A percentile compares a stretch with the other conserved stretches of the same genome.
Conservation (phyloP, 345 rosid species). For the Gossypium sturtianum region DNA sequence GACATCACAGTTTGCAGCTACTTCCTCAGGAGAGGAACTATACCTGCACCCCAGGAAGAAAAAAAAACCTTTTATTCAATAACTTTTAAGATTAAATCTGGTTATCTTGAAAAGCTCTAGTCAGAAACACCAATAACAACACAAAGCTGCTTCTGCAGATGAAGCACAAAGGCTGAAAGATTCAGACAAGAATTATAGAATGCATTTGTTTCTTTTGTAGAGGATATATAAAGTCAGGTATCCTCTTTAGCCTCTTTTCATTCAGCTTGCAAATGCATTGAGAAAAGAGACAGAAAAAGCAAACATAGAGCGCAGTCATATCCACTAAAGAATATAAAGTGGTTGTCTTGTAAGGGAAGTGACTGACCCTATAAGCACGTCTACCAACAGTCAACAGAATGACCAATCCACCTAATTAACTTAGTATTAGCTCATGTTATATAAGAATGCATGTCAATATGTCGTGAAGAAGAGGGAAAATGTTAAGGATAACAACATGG, state of each 20-base stretch:
- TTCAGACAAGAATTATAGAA: background rate
- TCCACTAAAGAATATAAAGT: background rate
- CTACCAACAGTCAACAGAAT: background rate
- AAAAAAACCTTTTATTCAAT: background rate
- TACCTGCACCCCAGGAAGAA: conserved; percentile 35
- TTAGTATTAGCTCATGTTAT: background rate
- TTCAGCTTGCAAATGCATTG: background rate
- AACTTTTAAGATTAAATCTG: background rate
- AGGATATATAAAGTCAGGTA: background rate
- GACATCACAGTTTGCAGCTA: conserved; percentile 76
- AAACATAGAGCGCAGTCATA: background rate
- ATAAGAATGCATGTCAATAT: background rate
- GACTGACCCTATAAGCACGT: background rate
- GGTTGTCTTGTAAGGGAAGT: background rate
- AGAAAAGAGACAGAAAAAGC: background rate
- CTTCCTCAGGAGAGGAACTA: conserved; percentile 80
- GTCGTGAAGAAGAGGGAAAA: background rate
- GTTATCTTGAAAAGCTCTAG: background rate
- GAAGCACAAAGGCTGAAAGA: background rate
- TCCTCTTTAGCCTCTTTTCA: background rate
- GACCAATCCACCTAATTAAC: background rate
- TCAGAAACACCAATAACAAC: background rate
- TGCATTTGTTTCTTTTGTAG: background rate
- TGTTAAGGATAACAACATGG: background rate
- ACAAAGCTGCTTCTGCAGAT: background rate